These are phyloP conservation scores for Chrysoporthe puriensis DNA, from an alignment of 2,329 filamentous ascomycete genomes.

Conservation along the genomic window DNA sequence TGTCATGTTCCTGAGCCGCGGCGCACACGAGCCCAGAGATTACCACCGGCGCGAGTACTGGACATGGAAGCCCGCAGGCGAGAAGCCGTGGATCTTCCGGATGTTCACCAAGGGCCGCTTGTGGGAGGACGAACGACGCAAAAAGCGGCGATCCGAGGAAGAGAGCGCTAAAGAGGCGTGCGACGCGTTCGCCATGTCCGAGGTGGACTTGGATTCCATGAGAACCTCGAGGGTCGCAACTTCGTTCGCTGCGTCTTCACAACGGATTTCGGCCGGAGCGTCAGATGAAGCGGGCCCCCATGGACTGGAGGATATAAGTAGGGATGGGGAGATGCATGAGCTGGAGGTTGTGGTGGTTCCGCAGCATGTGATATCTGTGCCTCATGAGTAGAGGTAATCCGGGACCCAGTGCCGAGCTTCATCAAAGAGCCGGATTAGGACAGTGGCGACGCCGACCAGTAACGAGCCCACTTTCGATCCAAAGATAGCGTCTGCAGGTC, in stretches of 20 bases:
- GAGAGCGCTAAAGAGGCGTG: conserved; percentile 17
- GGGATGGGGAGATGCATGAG: conserved; percentile 21
- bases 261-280: conserved; percentile 15
- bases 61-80: conserved; percentile 55
- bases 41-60: conserved; percentile 61
- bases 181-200: conserved; percentile 27
- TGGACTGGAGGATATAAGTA: conserved; percentile 2
- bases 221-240: conserved; percentile 23
- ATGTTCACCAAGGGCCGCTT: conserved; percentile 35
- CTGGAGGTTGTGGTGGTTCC: conserved; percentile 23
- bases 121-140: conserved; percentile 33
- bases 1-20: conserved; percentile 48
- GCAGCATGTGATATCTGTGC: conserved; percentile 2
- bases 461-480: neutral
- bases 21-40: conserved; percentile 51
- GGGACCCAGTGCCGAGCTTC: neutral
- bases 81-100: conserved; percentile 52
- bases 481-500: neutral
- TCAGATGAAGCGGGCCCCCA: conserved; percentile 8
- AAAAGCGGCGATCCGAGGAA: conserved; percentile 4
- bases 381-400: conserved; percentile 6
- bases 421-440: neutral
- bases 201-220: conserved; percentile 21
- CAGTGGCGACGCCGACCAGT: neutral
- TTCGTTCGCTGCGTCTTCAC: conserved; percentile 22